Percentiles rank a stretch among this genome's conserved stretches.
Conservation (phyloP, 352 stramenopile genomes). For the Phytophthora sp. region DNA sequence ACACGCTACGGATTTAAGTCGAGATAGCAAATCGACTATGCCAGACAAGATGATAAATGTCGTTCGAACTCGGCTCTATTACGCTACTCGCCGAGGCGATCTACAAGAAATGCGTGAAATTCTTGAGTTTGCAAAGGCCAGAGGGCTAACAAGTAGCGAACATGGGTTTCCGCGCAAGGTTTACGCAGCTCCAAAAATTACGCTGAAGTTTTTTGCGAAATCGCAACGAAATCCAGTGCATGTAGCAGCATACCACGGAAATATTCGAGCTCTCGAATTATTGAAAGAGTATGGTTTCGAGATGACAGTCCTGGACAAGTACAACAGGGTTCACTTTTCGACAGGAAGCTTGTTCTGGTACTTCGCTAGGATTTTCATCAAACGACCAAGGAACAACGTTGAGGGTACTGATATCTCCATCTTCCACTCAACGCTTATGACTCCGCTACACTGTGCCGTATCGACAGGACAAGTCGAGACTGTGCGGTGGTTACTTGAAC, state of each 20-base stretch:
- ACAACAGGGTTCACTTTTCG: conserved; percentile 56
- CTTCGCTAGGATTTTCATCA: conserved; percentile 59
- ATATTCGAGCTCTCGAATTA: conserved; percentile 62
- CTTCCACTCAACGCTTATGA: conserved; percentile 74
- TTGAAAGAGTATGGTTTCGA: conserved; percentile 54
- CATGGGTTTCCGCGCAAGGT: conserved; percentile 56
- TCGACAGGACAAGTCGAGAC: conserved; percentile 59
- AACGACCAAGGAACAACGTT: conserved; percentile 14
- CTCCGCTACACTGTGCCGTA: conserved; percentile 73
- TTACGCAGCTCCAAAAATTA: conserved; percentile 52
- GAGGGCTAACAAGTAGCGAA: conserved; percentile 29
- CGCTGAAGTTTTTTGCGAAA: conserved; percentile 51
- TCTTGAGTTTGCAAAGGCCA: conserved; percentile 42
- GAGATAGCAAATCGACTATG: conserved; percentile 40
- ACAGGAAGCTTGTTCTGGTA: conserved; percentile 80
- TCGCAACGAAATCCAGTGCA: conserved; percentile 76
- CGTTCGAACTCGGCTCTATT: conserved; percentile 66
- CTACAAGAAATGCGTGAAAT: conserved; percentile 57
- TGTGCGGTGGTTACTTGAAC: conserved; percentile 60
- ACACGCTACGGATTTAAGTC: conserved; percentile 33
- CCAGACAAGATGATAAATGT: conserved; percentile 42
- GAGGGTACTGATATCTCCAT: conserved; percentile 65
- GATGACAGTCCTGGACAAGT: conserved; percentile 70
- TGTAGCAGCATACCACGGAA: conserved; percentile 64
- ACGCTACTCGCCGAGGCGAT: conserved; percentile 61